Evolutionary conservation across 768 basidiomycete species (phyloP).

Genomic region (Lactifluus piperatus): DNA sequence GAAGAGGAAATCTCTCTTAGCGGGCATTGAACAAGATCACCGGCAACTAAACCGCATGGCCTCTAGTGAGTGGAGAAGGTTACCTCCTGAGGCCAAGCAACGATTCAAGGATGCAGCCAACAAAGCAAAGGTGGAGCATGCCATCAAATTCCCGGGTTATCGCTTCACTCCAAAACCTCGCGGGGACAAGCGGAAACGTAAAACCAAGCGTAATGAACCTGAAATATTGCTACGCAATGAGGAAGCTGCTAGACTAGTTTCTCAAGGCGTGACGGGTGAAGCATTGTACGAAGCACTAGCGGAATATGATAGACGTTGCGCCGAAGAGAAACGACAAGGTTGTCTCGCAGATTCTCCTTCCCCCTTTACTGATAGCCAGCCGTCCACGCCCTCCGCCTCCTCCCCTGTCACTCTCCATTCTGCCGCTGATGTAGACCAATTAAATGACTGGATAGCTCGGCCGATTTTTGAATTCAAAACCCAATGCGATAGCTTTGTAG

Average conservation of each 20-base stretch:
- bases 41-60: conserved; percentile 21
- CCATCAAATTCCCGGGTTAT: conserved; percentile 22
- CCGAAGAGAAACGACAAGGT: not conserved
- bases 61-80: conserved; percentile 22
- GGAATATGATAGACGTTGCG: conserved; percentile 2
- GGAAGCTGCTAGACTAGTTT: conserved; percentile 9
- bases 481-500: not conserved
- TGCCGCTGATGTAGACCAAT: not conserved
- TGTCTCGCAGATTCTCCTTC: not conserved
- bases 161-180: conserved; percentile 16
- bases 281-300: conserved; percentile 3
- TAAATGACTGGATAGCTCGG: not conserved
- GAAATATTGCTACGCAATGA: conserved; percentile 12
- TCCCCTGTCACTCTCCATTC: not conserved
- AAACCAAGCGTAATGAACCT: conserved; percentile 15
- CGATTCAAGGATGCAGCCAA: conserved; percentile 21
- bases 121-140: conserved; percentile 21
- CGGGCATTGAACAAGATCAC: conserved; percentile 21
- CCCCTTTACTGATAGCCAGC: not conserved
- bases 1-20: conserved; percentile 12
- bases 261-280: conserved; percentile 8
- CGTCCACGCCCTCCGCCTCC: not conserved
- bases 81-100: conserved; percentile 18
- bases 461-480: not conserved
- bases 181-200: conserved; percentile 4